Conservation (phyloP, 352 stramenopile genomes). For the Phytophthora kernoviae region DNA sequence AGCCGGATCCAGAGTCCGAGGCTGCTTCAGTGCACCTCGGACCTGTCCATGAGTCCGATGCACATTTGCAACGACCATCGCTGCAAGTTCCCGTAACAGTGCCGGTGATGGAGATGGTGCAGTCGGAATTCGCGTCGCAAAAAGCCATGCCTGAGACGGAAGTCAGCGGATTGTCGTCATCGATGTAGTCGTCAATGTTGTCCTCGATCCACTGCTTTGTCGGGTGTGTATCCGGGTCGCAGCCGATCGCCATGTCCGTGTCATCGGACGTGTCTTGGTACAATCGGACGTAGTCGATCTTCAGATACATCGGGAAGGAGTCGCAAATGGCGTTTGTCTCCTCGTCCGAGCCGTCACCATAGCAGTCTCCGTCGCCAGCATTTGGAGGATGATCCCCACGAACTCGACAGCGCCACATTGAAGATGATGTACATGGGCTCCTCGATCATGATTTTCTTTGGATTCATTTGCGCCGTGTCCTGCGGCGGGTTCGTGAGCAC, state of each 20-base stretch:
- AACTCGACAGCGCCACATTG: constrained; percentile 36
- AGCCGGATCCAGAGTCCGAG: constrained; percentile 5
- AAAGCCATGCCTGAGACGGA: constrained; percentile 15
- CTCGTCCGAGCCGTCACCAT: constrained; percentile 29
- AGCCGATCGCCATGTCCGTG: constrained; percentile 47
- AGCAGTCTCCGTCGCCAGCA: constrained; percentile 37
- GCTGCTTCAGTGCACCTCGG: constrained; percentile 18
- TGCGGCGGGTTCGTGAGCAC: constrained; percentile 45
- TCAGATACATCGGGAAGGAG: constrained; percentile 59
- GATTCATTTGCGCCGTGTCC: constrained; percentile 59
- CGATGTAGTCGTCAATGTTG: constrained; percentile 19
- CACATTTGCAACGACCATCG: constrained; percentile 23
- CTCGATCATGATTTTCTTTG: constrained; percentile 77
- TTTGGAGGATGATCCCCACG: constrained; percentile 83
- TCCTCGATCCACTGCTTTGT: constrained; percentile 62
- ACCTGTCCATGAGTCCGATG: constrained; percentile 19
- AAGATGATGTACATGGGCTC: constrained; percentile 90
- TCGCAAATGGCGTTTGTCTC: constrained; percentile 43
- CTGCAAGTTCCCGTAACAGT: constrained; percentile 22
- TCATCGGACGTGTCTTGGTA: constrained; percentile 34
- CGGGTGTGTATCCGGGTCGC: constrained; percentile 25
- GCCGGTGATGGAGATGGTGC: constrained; percentile 20
- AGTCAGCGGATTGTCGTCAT: constrained; percentile 17
- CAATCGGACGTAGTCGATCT: constrained; percentile 39
- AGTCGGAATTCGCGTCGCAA: constrained; percentile 22